phyloP scores from a whole-genome alignment of 495 filamentous ascomycete genomes.

The Trichoderma gamsii region DNA sequence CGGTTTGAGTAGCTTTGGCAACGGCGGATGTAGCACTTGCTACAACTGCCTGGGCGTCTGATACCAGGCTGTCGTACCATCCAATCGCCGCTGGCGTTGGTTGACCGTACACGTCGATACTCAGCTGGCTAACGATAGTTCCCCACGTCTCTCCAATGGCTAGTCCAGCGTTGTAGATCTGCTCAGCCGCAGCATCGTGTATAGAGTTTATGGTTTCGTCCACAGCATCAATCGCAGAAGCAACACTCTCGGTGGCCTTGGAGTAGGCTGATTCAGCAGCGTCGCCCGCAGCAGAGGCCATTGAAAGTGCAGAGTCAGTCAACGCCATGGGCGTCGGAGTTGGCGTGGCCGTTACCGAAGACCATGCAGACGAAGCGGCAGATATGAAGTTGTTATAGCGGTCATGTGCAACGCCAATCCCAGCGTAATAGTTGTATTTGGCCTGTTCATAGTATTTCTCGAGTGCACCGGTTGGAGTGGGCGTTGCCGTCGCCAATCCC shows the following conservation, averaged over 20 bases:
- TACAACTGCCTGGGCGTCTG: conserved; percentile 24
- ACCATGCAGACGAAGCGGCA: conserved; percentile 58
- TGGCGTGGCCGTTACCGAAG: conserved; percentile 43
- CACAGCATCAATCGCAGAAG: conserved; percentile 20
- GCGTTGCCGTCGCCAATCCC: conserved; percentile 40
- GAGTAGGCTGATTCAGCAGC: conserved; percentile 25
- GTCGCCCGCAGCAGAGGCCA: conserved; percentile 30
- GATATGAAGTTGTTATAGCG: conserved; percentile 67
- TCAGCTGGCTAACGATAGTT: conserved; percentile 56
- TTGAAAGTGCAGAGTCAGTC: conserved; percentile 33
- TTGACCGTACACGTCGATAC: conserved; percentile 66
- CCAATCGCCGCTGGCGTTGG: conserved; percentile 48
- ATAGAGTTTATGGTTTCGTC: conserved; percentile 31
- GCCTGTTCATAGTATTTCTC: conserved; percentile 54
- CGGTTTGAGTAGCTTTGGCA: conserved; percentile 45
- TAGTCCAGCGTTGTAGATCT: conserved; percentile 36
- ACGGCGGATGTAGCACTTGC: conserved; percentile 28
- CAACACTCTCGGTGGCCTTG: conserved; percentile 22
- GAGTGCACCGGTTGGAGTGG: conserved; percentile 45
- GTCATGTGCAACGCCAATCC: conserved; percentile 68
- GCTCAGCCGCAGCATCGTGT: conserved; percentile 35
- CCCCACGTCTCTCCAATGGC: conserved; percentile 56
- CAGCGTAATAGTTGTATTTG: conserved; percentile 69
- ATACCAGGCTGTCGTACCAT: conserved; percentile 46
- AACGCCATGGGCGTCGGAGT: conserved; percentile 41